Evolutionary conservation across 129 eudicot species (phyloP).

Genomic region (Gnaphalium uliginosum): DNA sequence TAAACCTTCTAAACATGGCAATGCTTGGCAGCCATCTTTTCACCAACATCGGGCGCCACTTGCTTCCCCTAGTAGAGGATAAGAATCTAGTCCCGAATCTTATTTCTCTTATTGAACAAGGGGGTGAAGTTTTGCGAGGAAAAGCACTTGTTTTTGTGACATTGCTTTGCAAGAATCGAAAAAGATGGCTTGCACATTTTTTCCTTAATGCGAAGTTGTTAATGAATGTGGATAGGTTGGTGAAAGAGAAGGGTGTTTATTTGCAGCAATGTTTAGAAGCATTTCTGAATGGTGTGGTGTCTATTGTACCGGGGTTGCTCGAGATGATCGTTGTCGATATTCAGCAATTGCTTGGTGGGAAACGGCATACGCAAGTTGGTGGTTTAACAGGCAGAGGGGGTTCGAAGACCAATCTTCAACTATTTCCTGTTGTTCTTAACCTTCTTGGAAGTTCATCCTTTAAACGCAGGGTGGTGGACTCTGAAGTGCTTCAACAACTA

Average conservation of each 20-base stretch:
- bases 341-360: constrained; percentile 77
- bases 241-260: constrained; percentile 74
- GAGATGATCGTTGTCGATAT: constrained; percentile 68
- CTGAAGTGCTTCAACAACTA: constrained; percentile 68
- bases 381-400: constrained; percentile 56
- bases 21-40: constrained; percentile 71
- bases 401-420: constrained; percentile 66
- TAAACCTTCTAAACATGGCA: constrained; percentile 83
- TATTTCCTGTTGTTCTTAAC: constrained; percentile 85
- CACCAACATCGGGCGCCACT: constrained; percentile 63
- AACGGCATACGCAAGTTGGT: constrained; percentile 57
- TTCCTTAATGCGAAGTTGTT: constrained; percentile 72
- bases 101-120: constrained; percentile 76
- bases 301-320: constrained; percentile 70
- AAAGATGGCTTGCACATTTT: constrained; percentile 72
- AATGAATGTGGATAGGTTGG: constrained; percentile 73
- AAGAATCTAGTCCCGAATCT: constrained; percentile 76
- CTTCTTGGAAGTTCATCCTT: constrained; percentile 72
- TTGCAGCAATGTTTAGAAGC: constrained; percentile 76
- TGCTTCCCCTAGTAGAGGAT: constrained; percentile 80
- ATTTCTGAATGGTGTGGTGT: constrained; percentile 63
- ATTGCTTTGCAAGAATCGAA: constrained; percentile 74
- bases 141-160: constrained; percentile 90
- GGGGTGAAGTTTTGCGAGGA: constrained; percentile 79
- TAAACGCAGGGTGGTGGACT: constrained; percentile 59